Evolutionary conservation across 805 yeast genomes (phyloP).

Genomic region (Metschnikowia kofuensis): DNA sequence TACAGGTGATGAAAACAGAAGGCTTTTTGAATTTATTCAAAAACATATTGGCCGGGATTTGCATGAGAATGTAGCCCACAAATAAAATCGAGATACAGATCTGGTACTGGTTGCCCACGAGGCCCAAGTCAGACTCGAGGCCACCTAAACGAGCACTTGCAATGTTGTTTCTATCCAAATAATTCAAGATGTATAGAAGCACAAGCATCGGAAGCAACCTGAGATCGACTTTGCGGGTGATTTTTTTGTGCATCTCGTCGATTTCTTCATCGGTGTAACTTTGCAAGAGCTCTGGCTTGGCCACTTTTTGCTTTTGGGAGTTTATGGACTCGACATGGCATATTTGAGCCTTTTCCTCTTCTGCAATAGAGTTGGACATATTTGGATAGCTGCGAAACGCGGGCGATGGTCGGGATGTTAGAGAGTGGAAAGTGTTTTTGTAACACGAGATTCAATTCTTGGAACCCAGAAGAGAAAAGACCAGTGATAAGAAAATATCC

Average conservation of each 20-base stretch:
- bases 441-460: no score
- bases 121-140: constrained; percentile 40
- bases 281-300: constrained; percentile 31
- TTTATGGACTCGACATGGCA: constrained; percentile 10
- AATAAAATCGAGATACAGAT: constrained; percentile 51
- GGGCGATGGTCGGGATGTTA: neutral
- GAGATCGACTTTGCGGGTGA: constrained; percentile 47
- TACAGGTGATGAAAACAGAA: constrained; percentile 44
- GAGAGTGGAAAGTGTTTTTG: no score
- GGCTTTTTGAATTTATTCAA: constrained; percentile 49
- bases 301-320: neutral
- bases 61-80: constrained; percentile 48
- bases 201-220: constrained; percentile 50
- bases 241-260: constrained; percentile 37
- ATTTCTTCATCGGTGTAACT: constrained; percentile 41
- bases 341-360: constrained; percentile 9
- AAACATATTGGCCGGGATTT: constrained; percentile 48
- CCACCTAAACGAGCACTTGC: constrained; percentile 56
- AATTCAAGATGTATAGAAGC: constrained; percentile 50
- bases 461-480: neutral
- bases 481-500: neutral
- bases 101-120: constrained; percentile 44
- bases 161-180: constrained; percentile 50
- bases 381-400: neutral
- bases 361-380: constrained; percentile 2